Evolutionary conservation across 2,329 filamentous ascomycete genomes (phyloP).

Genomic region (Phyllosticta ampelicida): DNA sequence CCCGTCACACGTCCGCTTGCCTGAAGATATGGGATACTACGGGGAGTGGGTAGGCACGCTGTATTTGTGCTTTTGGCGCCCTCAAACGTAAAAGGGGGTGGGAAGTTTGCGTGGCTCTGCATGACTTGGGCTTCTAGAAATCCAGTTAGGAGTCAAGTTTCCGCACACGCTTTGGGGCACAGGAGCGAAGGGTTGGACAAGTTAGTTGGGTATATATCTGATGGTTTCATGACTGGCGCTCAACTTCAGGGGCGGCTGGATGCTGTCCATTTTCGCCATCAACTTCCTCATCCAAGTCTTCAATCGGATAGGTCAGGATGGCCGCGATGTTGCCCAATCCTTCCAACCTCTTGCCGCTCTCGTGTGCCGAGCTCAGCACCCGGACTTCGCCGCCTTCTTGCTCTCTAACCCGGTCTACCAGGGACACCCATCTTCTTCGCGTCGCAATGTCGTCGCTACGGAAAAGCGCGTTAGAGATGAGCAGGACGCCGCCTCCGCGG

Average conservation of each 20-base stretch:
- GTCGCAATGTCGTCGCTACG: constrained; percentile 67
- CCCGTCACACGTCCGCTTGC: no score
- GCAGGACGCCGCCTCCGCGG: constrained; percentile 67
- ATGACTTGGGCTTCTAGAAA: no score
- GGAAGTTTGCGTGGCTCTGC: no score
- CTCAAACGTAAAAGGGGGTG: no score
- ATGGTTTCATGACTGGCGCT: neutral
- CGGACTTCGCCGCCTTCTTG: constrained; percentile 74
- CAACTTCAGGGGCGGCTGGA: neutral
- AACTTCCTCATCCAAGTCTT: constrained; percentile 65
- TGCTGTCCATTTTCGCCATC: constrained; percentile 25
- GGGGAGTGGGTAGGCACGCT: no score
- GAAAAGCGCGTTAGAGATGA: constrained; percentile 84
- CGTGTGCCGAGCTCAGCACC: constrained; percentile 86
- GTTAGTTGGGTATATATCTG: neutral
- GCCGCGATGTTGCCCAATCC: constrained; percentile 80
- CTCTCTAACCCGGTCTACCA: constrained; percentile 81
- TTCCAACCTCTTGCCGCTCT: constrained; percentile 78
- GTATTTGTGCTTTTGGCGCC: no score
- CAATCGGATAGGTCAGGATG: constrained; percentile 78
- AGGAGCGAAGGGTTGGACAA: neutral
- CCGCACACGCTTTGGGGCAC: no score
- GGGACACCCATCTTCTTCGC: constrained; percentile 66
- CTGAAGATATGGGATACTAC: no score
- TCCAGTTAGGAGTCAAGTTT: no score